Evolutionary conservation across 2,329 filamentous ascomycete species (phyloP), one percentile per base, ranked within the genome.

Genomic region (Ophiostoma sp.): DNA sequence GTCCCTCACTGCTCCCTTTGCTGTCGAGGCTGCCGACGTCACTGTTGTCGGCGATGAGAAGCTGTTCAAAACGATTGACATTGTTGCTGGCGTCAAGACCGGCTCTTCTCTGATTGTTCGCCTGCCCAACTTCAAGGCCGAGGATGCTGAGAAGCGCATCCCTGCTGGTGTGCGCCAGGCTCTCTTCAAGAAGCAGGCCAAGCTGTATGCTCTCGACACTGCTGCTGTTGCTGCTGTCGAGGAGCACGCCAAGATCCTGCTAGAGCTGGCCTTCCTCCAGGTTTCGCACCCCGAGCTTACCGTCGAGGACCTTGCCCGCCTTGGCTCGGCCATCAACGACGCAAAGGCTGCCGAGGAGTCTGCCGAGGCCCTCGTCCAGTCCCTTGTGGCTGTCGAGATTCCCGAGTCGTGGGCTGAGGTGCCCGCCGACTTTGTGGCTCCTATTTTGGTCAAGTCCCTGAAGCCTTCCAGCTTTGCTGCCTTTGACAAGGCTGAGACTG

Each of bases 61-160:
- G 75, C 82, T 99, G 2, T 82, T 99, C 16, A 87, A 89, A 72
- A 88, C 92, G 38, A 83, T 97, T 68, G 87, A 94, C 72, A 81
- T 96, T 36, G 76, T 93, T 47, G 84, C 87, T 71, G 88, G 85
- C 66, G 81, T 94, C 71, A 92, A 90, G 79, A 74, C 84, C 55
- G 86, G 87, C 67, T 90, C 90, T 67, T 89, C 87, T 72, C 78
- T 97, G 62, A 84, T 97, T 68, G 75, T 97, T 58, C 91, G 88
- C 75, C 84, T 95, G 38, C 84, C 91, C 41, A 89, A 87, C 73
- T 87, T 92, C 77, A 97, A 96, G 80, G 87, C 92, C 66, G 94
- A 96, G 62, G 93, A 97, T 47, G 77, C 93, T 6, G 94, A 98
- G 81, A 96, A 96, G 85, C 89, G 91, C 74, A 81, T 99, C 5